Conservation (phyloP, 2,329 filamentous ascomycete genomes). For the Colletotrichum sp. region DNA sequence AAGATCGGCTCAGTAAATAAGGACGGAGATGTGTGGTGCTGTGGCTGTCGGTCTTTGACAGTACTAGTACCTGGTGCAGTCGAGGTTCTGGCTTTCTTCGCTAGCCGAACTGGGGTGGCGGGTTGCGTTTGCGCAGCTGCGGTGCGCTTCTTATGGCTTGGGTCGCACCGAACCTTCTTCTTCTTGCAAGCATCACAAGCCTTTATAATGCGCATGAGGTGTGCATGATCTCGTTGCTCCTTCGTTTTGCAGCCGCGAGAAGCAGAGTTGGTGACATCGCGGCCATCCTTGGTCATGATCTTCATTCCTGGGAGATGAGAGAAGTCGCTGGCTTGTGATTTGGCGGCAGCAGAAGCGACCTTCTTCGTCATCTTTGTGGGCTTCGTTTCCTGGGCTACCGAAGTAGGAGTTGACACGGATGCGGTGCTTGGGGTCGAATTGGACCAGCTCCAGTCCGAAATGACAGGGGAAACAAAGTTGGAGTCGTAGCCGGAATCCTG, state of each 20-base stretch:
- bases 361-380: conserved; percentile 29
- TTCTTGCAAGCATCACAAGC: conserved; percentile 66
- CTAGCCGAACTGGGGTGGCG: conserved; percentile 32
- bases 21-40: neutral
- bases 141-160: conserved; percentile 58
- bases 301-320: conserved; percentile 66
- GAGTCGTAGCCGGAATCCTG: conserved; percentile 50
- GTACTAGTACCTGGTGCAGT: conserved; percentile 20
- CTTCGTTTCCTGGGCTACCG: conserved; percentile 28
- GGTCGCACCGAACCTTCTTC: conserved; percentile 69
- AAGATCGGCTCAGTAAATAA: conserved; percentile 23
- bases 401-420: conserved; percentile 32
- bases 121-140: conserved; percentile 34
- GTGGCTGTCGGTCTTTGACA: neutral
- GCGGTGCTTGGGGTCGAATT: conserved; percentile 32
- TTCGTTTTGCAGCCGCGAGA: conserved; percentile 69
- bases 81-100: conserved; percentile 46
- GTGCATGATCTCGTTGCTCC: conserved; percentile 70
- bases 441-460: conserved; percentile 53
- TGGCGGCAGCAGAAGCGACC: conserved; percentile 22
- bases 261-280: conserved; percentile 66
- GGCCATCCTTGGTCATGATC: conserved; percentile 67
- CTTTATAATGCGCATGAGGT: conserved; percentile 70
- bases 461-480: conserved; percentile 53
- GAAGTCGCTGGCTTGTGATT: conserved; percentile 43